phyloP scores from a whole-genome alignment of 192 early-diverging fungal genomes.

The Coemansia sp. region DNA sequence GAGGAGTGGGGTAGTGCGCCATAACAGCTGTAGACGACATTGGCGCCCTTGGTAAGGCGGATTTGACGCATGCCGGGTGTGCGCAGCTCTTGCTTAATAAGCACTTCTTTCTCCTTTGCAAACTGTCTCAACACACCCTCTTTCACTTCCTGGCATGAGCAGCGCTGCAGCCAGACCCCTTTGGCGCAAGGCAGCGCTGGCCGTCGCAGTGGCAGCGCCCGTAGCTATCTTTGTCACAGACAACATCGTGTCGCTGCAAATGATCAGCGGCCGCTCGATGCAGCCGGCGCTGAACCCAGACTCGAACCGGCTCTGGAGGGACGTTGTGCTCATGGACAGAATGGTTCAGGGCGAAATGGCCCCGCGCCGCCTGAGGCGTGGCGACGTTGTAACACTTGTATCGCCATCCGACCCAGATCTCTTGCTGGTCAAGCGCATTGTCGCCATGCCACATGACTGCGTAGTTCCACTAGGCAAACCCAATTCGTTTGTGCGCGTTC shows the following conservation, averaged over 20 bases:
- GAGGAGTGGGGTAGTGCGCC: background rate
- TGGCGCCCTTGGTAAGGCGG: background rate
- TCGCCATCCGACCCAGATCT: constrained; percentile 69
- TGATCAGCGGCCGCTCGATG: constrained; percentile 56
- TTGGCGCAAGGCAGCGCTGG: constrained; percentile 12
- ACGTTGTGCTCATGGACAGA: constrained; percentile 68
- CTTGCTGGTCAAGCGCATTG: constrained; percentile 79
- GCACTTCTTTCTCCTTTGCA: background rate
- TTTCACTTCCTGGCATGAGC: constrained; percentile 10
- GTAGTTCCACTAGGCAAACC: constrained; percentile 33
- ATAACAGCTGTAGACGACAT: background rate
- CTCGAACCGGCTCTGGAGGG: constrained; percentile 59
- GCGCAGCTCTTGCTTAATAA: background rate
- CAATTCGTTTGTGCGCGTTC: constrained; percentile 58
- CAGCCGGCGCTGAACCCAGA: constrained; percentile 78
- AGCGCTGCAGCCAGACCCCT: background rate
- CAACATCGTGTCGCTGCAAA: constrained; percentile 46
- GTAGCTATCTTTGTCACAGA: constrained; percentile 31
- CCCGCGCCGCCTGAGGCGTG: constrained; percentile 48
- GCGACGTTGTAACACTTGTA: constrained; percentile 67
- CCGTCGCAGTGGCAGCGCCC: constrained; percentile 16
- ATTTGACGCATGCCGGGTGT: background rate
- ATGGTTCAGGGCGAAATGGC: constrained; percentile 52
- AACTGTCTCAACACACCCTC: background rate
- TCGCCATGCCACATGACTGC: constrained; percentile 78